These are phyloP conservation scores for Veloporphyrellus conicus DNA, from an alignment of 1,284 basidiomycete genomes.

Conservation along the genomic window DNA sequence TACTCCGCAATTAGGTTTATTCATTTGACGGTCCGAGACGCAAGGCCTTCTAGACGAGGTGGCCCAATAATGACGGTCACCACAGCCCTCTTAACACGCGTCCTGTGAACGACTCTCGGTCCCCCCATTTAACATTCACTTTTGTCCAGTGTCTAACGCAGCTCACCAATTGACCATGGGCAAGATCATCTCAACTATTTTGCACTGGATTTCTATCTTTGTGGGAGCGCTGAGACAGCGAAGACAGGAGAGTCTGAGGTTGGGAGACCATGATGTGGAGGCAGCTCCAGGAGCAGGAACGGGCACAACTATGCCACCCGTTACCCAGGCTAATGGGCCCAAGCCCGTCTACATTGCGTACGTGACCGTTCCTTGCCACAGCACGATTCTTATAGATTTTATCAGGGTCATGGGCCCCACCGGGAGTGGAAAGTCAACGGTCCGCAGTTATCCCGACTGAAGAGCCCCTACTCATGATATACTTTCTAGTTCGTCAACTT, in stretches of 20 bases:
- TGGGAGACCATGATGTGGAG: conserved; percentile 18
- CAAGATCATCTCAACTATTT: background rate
- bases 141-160: conserved; percentile 6
- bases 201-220: conserved; percentile 6
- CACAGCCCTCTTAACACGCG: conserved; percentile 10
- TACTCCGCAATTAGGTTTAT: background rate
- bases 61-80: background rate
- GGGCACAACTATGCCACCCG: too few species aligned
- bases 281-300: background rate
- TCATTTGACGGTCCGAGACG: background rate
- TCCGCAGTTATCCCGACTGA: conserved; percentile 9
- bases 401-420: conserved; percentile 31
- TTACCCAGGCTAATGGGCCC: background rate
- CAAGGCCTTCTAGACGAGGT: conserved; percentile 5
- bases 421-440: conserved; percentile 34
- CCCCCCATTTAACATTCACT: background rate
- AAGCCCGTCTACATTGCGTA: conserved; percentile 32
- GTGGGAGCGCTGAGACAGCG: background rate
- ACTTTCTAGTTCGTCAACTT: conserved; percentile 34
- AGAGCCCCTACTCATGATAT: background rate
- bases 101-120: background rate
- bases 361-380: too few species aligned
- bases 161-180: background rate
- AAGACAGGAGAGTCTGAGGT: conserved; percentile 11
- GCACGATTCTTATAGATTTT: background rate